Evolutionary conservation across 306 rosid genomes (phyloP), one percentile per base, ranked within the genome.

Genomic region (Vigna hirtella): DNA sequence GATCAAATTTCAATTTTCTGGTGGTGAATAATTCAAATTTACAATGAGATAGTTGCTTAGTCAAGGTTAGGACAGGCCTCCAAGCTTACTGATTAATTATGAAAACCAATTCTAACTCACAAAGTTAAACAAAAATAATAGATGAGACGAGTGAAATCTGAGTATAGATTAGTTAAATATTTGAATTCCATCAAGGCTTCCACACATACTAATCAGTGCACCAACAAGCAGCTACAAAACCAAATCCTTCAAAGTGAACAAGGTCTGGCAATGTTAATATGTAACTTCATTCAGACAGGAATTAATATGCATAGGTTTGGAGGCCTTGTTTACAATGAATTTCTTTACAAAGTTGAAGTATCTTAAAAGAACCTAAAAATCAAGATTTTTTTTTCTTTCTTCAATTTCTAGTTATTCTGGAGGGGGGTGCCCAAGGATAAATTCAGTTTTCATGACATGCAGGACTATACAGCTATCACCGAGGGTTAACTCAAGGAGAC

Each of bases 401-500:
- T 30, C 30, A 42, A 42, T 32, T 52, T 65, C 2, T 45, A 0
- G 5, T 48, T 55, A 42, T 36, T 5, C 38, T 63, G 8, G 28
- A 26, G 4, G 34, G 16, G 51, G 51, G 66, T 45, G 70, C 56
- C 48, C 20, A 64, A 74, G 74, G 48, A 59, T 74, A 73, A 42
- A 24, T 75, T 72, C 34, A 24, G 43, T 22, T 47, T 75, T 55
- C n/a, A 74, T 61, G 72, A 24, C 69, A 79, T n/a, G 26, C 51
- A 56, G 16, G 65, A 66, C 20, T 63, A 55, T 81, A 72, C 75
- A 75, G 57, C 55, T 51, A 40, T 58, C 72, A 59, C 73, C 53
- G 57, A 4, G 12, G 43, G 56, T 62, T 74, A 51, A 71, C 50
- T 85, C 86, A 76, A 73, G 86, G 76, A 49, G 88, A 85, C 57